These are phyloP conservation scores for Xerocomellus amylosporus DNA, from an alignment of 768 basidiomycete genomes.

Conservation along the genomic window DNA sequence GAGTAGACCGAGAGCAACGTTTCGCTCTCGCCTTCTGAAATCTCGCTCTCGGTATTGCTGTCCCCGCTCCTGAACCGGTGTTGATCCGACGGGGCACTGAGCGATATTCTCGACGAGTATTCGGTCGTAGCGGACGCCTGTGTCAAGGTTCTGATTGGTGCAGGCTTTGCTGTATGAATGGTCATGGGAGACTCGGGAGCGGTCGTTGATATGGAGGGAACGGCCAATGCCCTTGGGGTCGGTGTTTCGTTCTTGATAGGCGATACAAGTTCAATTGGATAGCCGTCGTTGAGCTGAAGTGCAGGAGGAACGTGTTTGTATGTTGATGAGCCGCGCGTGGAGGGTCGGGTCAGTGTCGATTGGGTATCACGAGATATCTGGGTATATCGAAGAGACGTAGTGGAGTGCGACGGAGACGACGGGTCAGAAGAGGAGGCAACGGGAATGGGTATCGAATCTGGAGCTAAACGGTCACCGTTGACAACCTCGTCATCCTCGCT, in stretches of 20 bases:
- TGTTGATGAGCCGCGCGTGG: conserved; percentile 5
- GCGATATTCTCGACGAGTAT: conserved; percentile 24
- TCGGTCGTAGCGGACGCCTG: conserved; percentile 10
- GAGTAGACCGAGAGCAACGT: conserved; percentile 30
- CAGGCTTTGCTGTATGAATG: conserved; percentile 19
- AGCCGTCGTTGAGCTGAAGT: conserved; percentile 27
- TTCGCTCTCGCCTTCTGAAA: conserved; percentile 36
- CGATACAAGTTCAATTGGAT: conserved; percentile 19
- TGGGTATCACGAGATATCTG: conserved; percentile 26
- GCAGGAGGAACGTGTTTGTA: conserved; percentile 27
- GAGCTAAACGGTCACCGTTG: conserved; percentile 12
- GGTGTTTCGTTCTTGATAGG: conserved; percentile 8
- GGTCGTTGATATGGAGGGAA: conserved; percentile 56
- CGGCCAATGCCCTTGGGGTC: conserved; percentile 43
- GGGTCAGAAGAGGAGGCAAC: not conserved
- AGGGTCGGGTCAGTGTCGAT: conserved; percentile 10
- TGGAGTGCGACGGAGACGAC: conserved; percentile 29
- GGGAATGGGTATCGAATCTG: conserved; percentile 23
- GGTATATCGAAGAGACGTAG: conserved; percentile 39
- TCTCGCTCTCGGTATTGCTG: conserved; percentile 31
- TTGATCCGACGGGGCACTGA: conserved; percentile 30
- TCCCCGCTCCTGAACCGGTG: conserved; percentile 23
- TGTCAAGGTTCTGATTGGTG: conserved; percentile 10
- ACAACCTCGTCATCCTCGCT: conserved; percentile 33
- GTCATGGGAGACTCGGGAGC: conserved; percentile 40